Evolutionary conservation across 2,329 filamentous ascomycete species (phyloP).

Genomic region (Epichloe brachyelytri): DNA sequence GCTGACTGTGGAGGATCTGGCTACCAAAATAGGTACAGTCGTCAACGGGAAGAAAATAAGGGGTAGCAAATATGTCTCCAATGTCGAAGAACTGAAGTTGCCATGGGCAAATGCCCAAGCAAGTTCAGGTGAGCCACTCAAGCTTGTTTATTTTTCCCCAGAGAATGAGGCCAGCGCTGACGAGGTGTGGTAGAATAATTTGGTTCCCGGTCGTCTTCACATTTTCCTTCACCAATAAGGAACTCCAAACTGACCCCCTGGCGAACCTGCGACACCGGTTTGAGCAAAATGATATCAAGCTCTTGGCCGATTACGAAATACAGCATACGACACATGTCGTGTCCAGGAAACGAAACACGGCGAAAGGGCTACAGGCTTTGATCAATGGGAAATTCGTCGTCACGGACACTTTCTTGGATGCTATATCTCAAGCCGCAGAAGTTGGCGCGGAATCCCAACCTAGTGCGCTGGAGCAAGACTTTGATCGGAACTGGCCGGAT

Average conservation of each 20-base stretch:
- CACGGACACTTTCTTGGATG: constrained; percentile 58
- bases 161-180: background rate
- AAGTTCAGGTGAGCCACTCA: constrained; percentile 38
- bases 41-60: constrained; percentile 63
- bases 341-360: constrained; percentile 77
- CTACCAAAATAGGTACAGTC: constrained; percentile 73
- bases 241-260: constrained; percentile 54
- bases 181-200: constrained; percentile 40
- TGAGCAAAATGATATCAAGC: constrained; percentile 82
- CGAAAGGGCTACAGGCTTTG: constrained; percentile 75
- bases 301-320: constrained; percentile 57
- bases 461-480: constrained; percentile 62
- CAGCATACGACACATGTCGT: constrained; percentile 75
- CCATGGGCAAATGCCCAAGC: constrained; percentile 57
- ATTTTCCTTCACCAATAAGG: constrained; percentile 56
- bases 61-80: constrained; percentile 44
- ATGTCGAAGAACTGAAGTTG: constrained; percentile 42
- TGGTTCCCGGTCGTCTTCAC: constrained; percentile 76
- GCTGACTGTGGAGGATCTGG: constrained; percentile 62
- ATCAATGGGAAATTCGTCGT: constrained; percentile 74
- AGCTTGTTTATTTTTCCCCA: too few species aligned
- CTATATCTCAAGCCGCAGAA: constrained; percentile 49
- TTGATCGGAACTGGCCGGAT: constrained; percentile 66
- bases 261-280: constrained; percentile 49
- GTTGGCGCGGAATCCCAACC: constrained; percentile 34